Base-by-base conservation (phyloP, 108 stramenopile genomes). In the Skeletonema menzelii region DNA sequence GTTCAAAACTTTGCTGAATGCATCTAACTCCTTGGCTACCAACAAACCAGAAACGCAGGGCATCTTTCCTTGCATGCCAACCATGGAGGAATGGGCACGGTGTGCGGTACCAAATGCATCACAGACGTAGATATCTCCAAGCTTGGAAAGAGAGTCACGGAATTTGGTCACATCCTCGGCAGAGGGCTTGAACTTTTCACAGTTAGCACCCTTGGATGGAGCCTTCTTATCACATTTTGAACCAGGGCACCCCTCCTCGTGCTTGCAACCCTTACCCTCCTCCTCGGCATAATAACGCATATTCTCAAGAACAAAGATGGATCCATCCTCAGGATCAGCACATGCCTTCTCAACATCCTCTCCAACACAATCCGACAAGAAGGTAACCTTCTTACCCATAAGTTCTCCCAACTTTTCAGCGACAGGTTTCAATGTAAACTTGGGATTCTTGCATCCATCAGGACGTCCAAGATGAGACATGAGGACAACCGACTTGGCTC, bases 21-120 rank as follows among this genome's bases (percentile, higher is more conserved):
- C 72, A 32, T 74, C 32, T 1, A 74, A 19, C 42, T 74, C 78
- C 63, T 64, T 71, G 27, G 47, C 66, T n/a, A 73, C 42, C 42
- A 79, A 60, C 11, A 72, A 22, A 10, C 78, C 78, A 15, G 66
- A n/a, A 26, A 73, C 78, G 0, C 67, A 80, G 59, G 68, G 68
- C 68, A 69, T 69, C 34, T 69, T 69, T n/a, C 70, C 70, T 63
- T 72, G 63, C 63, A 72, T 44, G 5, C 70, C 70, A 17, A 72
- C 70, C 73, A 74, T 74, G 53, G 73, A 67, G 10, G 35, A 35
- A 14, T 67, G 65, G 2, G 65, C 66, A 31, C 93, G 87, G 75
- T 94, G 93, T 19, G 93, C 93, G 26, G 93, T 94, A n/a, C 93
- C 93, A 64, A 94, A 94, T 17, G 92, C 92, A 68, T 94, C 92